Conservation (phyloP, 495 filamentous ascomycete genomes). For the Xylaria telfairii region DNA sequence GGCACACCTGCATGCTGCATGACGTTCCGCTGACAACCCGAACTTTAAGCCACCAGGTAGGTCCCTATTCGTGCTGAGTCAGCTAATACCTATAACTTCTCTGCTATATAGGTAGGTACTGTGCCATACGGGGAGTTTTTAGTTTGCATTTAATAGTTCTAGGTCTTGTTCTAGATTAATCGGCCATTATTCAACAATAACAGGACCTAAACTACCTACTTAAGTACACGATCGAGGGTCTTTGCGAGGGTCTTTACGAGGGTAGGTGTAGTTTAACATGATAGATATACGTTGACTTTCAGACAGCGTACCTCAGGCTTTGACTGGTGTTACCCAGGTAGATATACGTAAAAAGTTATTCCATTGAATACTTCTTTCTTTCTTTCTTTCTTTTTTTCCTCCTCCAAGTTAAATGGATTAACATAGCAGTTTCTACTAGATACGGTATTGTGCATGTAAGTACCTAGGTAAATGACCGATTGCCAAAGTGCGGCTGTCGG, state of each 20-base stretch:
- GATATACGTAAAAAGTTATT: too few relatives aligned
- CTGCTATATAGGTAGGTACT: too few relatives aligned
- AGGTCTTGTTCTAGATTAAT: not conserved
- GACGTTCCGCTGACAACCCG: constrained; percentile 5
- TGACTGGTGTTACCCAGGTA: too few relatives aligned
- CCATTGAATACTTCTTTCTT: too few relatives aligned
- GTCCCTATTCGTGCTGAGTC: not conserved
- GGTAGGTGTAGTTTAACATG: too few relatives aligned
- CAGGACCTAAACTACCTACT: not conserved
- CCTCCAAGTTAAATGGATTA: too few relatives aligned
- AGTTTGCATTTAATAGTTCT: not conserved
- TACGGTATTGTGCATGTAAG: too few relatives aligned
- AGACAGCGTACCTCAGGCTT: too few relatives aligned
- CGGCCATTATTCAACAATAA: not conserved
- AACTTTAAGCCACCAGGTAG: not conserved
- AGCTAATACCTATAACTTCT: not conserved
- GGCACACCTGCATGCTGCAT: constrained; percentile 18
- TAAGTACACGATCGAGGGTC: too few relatives aligned
- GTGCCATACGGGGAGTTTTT: not conserved
- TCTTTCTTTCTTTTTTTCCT: too few relatives aligned
- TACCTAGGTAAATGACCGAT: not conserved
- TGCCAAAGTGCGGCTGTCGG: constrained; percentile 12
- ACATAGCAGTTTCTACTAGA: not conserved
- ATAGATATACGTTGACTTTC: too few relatives aligned
- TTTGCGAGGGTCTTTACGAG: too few relatives aligned